Evolutionary conservation across 208 protist genomes (phyloP).

Genomic region (Polymyxa betae): DNA sequence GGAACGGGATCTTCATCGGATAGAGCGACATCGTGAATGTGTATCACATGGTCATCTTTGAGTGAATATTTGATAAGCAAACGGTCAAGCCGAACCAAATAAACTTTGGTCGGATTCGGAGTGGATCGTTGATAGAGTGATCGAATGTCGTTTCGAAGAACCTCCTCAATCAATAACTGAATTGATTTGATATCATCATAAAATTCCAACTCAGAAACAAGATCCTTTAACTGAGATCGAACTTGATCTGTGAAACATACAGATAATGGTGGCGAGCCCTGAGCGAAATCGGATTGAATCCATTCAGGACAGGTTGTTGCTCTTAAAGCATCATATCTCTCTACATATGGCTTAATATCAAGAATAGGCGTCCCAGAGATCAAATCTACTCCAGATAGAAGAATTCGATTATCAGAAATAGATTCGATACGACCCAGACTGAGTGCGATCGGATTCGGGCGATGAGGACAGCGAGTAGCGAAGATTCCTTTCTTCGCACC

Average conservation of each 20-base stretch:
- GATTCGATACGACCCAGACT: slow-evolving; percentile 1
- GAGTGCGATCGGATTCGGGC: not conserved
- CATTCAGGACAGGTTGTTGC: not conserved
- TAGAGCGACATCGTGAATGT: not conserved
- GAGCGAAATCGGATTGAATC: not conserved
- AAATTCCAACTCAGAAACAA: not conserved
- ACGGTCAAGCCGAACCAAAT: slow-evolving; percentile 6
- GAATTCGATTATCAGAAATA: not conserved
- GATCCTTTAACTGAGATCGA: not conserved
- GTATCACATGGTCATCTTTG: not conserved
- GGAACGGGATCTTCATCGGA: no score
- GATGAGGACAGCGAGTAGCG: slow-evolving; percentile 11
- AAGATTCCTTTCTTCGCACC: slow-evolving; percentile 47
- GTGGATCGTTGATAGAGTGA: not conserved
- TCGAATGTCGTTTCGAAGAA: slow-evolving; percentile 22
- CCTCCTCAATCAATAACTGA: not conserved
- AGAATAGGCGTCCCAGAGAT: slow-evolving; percentile 44
- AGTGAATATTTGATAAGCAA: not conserved
- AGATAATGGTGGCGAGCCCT: not conserved
- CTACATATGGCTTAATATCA: slow-evolving; percentile 50
- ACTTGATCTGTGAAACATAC: not conserved
- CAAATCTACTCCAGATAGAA: slow-evolving; percentile 19
- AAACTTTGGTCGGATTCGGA: not conserved
- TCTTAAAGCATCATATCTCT: not conserved
- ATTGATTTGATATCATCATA: not conserved